Base-by-base conservation (phyloP, 257 asterid genomes). In the Solanum paucissectum region DNA sequence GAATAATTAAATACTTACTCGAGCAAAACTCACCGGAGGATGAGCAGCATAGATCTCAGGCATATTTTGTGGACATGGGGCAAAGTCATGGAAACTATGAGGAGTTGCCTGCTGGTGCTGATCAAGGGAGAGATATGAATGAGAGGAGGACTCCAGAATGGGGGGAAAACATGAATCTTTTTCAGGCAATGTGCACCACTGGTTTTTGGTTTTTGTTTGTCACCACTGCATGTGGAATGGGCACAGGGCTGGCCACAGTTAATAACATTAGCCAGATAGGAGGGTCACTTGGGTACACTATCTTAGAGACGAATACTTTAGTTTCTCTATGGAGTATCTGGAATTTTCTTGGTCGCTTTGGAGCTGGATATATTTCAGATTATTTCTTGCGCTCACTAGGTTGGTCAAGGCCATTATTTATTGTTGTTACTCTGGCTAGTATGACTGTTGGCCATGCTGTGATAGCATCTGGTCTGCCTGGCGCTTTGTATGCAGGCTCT, bases 191-290 rank as follows among this genome's bases (percentile, higher is more conserved):
- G 89, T 32, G 91, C 29, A 93, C 96, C 4, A 8, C 93, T 42
- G 93, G 92, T 89, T 97, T 97, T 92, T 97, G 99, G 99, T 89
- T 97, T 21, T 86, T 97, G 49, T 97, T 94, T 86, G 49, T 91
- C 4, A 96, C 99, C 6, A 97, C 95, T 95, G 38, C 94, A 12
- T 95, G 98, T 83, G 99, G 99, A 8, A 95, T 97, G 99, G 99
- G 99, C 11, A 93, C 99, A 1, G 99, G 99, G 20, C 89, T 97
- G 66, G 98, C 99, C 23, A 93, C 98, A 12, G 91, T 97, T 69
- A 95, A 97, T 92, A 97, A 97, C 88, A 93, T 97, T 74, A 95
- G 98, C 95, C 99, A 97, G 87, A 94, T 97, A 25, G 99, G 98
- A 44, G 98, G 94, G 81, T 97, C 99, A 36, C 92, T 97, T 8